Percentiles rank a stretch among this genome's conserved stretches.
phyloP scores from a whole-genome alignment of 2,329 filamentous ascomycete genomes.

The Aspergillus costaricaensis region DNA sequence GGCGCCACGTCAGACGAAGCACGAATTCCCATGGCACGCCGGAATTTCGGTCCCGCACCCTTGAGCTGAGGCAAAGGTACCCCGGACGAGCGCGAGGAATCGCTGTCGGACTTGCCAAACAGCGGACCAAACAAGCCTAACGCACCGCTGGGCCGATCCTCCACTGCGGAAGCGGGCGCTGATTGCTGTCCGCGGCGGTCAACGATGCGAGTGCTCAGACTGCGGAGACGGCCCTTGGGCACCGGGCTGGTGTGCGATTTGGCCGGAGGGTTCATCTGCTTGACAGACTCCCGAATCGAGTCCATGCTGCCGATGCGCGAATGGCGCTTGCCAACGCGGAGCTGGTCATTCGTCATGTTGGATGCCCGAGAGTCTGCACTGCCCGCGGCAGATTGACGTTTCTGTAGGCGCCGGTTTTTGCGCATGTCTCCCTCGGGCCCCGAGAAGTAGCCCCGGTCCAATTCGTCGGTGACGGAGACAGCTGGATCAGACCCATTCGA shows the following conservation, averaged over 20 bases:
- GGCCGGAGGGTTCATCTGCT: conserved; percentile 55
- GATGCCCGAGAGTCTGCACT: conserved; percentile 65
- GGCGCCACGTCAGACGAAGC: conserved; percentile 77
- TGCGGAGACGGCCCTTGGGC: conserved; percentile 56
- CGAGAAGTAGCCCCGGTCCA: conserved; percentile 92
- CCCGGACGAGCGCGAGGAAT: conserved; percentile 52
- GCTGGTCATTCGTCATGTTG: conserved; percentile 75
- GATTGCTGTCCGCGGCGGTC: conserved; percentile 45
- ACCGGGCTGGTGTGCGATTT: conserved; percentile 67
- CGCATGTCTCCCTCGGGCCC: conserved; percentile 79
- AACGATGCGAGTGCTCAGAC: conserved; percentile 60
- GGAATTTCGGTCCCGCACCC: conserved; percentile 62
- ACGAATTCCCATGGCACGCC: conserved; percentile 69
- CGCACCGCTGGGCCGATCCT: conserved; percentile 50
- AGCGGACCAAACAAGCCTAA: conserved; percentile 51
- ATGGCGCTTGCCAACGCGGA: conserved; percentile 68
- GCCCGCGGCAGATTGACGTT: conserved; percentile 55
- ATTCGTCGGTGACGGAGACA: conserved; percentile 51
- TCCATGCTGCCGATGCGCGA: conserved; percentile 79
- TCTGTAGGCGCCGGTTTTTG: conserved; percentile 73
- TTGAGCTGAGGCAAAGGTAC: conserved; percentile 52
- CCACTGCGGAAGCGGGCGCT: conserved; percentile 60
- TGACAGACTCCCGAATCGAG: conserved; percentile 62
- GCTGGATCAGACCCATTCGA: conserved; percentile 36
- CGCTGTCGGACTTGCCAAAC: conserved; percentile 51